phyloP scores from a whole-genome alignment of 2,329 filamentous ascomycete species.

The Fusarium heterosporum region DNA sequence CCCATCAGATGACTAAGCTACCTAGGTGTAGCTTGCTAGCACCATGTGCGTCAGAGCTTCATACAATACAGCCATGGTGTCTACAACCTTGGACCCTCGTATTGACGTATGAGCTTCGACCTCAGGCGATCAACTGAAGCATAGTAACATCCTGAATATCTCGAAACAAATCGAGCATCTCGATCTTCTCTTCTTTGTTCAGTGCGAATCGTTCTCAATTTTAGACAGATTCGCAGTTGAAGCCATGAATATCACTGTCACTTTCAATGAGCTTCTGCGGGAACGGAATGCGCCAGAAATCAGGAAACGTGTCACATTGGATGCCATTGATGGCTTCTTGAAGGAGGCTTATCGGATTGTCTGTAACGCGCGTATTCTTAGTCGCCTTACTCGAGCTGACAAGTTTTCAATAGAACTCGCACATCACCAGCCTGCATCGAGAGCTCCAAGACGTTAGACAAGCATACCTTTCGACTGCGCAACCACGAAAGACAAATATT shows the following conservation, averaged over 20 bases:
- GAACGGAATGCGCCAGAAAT: conserved; percentile 65
- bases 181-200: not conserved
- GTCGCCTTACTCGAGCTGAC: conserved; percentile 29
- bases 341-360: conserved; percentile 96
- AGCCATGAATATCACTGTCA: conserved; percentile 72
- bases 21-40: conserved; percentile 20
- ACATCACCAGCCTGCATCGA: conserved; percentile 81
- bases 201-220: conserved; percentile 15
- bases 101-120: conserved; percentile 24
- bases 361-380: conserved; percentile 50
- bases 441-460: conserved; percentile 88
- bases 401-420: conserved; percentile 72
- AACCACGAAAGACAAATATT: conserved; percentile 68
- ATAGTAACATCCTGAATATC: not conserved
- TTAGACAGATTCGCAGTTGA: conserved; percentile 25
- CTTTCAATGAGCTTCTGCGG: conserved; percentile 76
- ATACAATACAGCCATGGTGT: conserved; percentile 44
- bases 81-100: conserved; percentile 35
- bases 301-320: conserved; percentile 55
- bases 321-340: conserved; percentile 83
- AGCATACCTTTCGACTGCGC: conserved; percentile 87
- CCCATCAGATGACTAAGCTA: conserved; percentile 41
- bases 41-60: conserved; percentile 41
- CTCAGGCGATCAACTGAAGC: conserved; percentile 26
- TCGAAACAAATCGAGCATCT: not conserved